Conservation (phyloP, 495 filamentous ascomycete species). For the Amorphotheca resinae region DNA sequence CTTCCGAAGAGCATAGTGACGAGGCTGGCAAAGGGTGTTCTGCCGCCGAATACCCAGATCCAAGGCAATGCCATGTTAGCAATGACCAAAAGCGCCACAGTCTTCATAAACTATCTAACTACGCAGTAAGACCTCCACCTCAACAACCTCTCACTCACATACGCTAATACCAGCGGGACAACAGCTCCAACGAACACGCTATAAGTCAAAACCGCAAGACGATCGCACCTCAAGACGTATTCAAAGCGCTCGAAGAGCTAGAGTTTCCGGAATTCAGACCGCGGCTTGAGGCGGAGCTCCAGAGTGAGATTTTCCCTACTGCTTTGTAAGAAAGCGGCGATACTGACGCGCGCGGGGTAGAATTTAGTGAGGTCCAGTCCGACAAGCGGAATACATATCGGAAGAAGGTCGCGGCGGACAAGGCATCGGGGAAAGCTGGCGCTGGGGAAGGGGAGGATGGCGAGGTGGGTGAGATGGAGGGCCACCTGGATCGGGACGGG, state of each 20-base stretch:
- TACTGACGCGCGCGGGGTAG: too few species aligned
- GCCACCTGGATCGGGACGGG: slow-evolving; percentile 24
- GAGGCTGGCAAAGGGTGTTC: slow-evolving; percentile 85
- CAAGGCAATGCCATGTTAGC: slow-evolving; percentile 88
- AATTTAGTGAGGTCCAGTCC: slow-evolving; percentile 47
- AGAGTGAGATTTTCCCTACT: slow-evolving; percentile 29
- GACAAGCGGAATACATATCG: slow-evolving; percentile 50
- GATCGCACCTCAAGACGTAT: slow-evolving; percentile 71
- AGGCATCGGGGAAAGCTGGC: slow-evolving; percentile 18
- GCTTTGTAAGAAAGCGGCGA: too few species aligned
- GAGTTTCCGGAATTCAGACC: slow-evolving; percentile 69
- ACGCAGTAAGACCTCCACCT: slow-evolving; percentile 48
- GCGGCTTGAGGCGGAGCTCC: slow-evolving; percentile 43
- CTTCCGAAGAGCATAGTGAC: slow-evolving; percentile 91
- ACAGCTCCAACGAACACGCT: slow-evolving; percentile 68
- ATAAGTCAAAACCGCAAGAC: slow-evolving; percentile 61
- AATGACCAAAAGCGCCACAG: slow-evolving; percentile 83
- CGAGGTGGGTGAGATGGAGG: slow-evolving; percentile 25
- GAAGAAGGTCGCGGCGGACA: slow-evolving; percentile 26
- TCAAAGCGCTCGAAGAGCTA: slow-evolving; percentile 66
- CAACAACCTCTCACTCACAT: too few species aligned
- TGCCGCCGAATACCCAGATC: slow-evolving; percentile 90
- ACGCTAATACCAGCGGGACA: background rate
- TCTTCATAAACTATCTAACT: slow-evolving; percentile 86
- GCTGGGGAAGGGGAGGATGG: slow-evolving; percentile 31